phyloP scores from a whole-genome alignment of 108 stramenopile genomes.

The Pinguiococcus pyrenoidosus region DNA sequence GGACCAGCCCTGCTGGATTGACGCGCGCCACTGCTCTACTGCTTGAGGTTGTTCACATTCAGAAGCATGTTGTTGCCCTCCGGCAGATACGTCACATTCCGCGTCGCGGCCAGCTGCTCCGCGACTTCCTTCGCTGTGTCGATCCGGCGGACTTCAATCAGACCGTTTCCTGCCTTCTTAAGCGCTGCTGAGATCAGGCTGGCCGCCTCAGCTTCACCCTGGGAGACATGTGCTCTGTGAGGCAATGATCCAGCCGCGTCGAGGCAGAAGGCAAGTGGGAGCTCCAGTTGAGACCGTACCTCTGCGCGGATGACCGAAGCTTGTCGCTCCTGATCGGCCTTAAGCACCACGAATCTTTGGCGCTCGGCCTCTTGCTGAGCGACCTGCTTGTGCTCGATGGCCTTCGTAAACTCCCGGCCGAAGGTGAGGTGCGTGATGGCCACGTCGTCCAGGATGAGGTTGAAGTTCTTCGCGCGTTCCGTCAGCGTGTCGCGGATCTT shows the following conservation, averaged over 20 bases:
- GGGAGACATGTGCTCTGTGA: no score
- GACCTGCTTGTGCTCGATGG: conserved; percentile 99
- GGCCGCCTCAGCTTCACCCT: conserved; percentile 96
- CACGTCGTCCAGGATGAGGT: conserved; percentile 96
- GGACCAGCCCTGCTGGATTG: no score
- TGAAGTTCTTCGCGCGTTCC: conserved; percentile 79
- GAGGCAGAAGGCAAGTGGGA: not conserved
- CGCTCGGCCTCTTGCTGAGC: conserved; percentile 98
- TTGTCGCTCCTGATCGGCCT: conserved; percentile 93
- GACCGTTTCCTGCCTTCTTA: conserved; percentile 82
- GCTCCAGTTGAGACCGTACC: no score
- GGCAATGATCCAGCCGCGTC: no score
- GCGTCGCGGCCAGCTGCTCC: conserved; percentile 64
- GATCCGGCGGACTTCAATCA: conserved; percentile 96
- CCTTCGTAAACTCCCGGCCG: conserved; percentile 91
- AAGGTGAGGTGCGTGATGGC: conserved; percentile 98
- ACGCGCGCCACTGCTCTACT: no score
- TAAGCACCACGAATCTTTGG: conserved; percentile 85
- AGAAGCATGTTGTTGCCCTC: conserved; percentile 33
- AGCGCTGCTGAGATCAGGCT: conserved; percentile 88
- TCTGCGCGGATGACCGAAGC: conserved; percentile 95
- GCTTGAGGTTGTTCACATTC: conserved; percentile 7
- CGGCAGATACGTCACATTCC: conserved; percentile 92
- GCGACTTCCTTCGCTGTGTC: conserved; percentile 99
- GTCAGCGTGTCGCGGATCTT: conserved; percentile 83